Evolutionary conservation across 768 basidiomycete species (phyloP).

Genomic region (Lanmaoa pseudosensibilis): DNA sequence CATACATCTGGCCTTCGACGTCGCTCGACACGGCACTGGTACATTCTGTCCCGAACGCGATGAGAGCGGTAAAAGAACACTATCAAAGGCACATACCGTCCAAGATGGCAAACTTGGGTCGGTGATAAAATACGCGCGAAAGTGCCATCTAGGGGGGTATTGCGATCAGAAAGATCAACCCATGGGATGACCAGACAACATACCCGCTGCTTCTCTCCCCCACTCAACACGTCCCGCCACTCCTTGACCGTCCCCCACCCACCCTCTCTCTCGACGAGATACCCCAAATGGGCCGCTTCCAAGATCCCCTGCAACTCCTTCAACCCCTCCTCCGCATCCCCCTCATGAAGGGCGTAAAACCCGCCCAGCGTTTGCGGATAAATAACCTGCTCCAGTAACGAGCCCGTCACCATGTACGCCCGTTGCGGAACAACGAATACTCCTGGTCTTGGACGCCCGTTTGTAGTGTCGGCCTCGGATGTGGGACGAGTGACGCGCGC

Average conservation of each 20-base stretch:
- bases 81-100: constrained; percentile 58
- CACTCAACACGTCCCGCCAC: constrained; percentile 94
- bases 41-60: constrained; percentile 57
- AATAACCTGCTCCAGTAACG: constrained; percentile 88
- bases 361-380: constrained; percentile 74
- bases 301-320: constrained; percentile 76
- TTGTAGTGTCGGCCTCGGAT: constrained; percentile 24
- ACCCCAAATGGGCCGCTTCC: constrained; percentile 78
- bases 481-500: constrained; percentile 36
- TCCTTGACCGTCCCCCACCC: constrained; percentile 90
- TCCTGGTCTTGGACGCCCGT: constrained; percentile 41
- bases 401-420: constrained; percentile 88
- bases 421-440: constrained; percentile 91
- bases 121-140: constrained; percentile 90
- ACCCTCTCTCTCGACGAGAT: constrained; percentile 84
- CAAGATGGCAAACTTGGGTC: constrained; percentile 78
- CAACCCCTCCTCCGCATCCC: constrained; percentile 50
- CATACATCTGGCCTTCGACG: constrained; percentile 95
- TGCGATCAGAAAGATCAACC: not conserved
- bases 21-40: constrained; percentile 95
- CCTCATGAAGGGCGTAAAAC: constrained; percentile 61
- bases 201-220: constrained; percentile 94
- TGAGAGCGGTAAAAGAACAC: not conserved
- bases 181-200: not conserved
- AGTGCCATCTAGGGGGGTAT: constrained; percentile 68